phyloP scores from a whole-genome alignment of 2,329 filamentous ascomycete species.

The Ceratocystis albifundus region DNA sequence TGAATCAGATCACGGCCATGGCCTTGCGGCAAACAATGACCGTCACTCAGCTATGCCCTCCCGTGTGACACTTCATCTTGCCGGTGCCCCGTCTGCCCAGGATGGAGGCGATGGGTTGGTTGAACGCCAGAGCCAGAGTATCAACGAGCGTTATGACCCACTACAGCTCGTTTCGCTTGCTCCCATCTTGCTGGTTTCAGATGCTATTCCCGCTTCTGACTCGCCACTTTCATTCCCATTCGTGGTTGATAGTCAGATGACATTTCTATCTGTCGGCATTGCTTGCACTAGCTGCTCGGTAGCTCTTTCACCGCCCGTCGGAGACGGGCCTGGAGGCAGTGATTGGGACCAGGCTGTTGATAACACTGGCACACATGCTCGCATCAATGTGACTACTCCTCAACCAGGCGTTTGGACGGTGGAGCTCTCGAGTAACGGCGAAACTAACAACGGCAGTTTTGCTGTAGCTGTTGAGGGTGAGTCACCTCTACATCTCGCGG shows the following conservation, averaged over 20 bases:
- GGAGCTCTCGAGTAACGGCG: constrained; percentile 4
- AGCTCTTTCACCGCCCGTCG: constrained; percentile 9
- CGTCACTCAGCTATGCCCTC: not conserved
- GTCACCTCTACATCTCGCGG: constrained; percentile 19
- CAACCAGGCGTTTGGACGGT: constrained; percentile 20
- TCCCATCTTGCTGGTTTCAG: constrained; percentile 17
- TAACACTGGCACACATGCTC: constrained; percentile 19
- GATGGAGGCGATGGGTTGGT: not conserved
- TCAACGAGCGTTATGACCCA: constrained; percentile 15
- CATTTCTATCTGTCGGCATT: constrained; percentile 19
- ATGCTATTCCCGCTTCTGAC: not conserved
- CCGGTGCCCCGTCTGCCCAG: not conserved
- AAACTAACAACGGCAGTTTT: constrained; percentile 13
- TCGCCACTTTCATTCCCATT: constrained; percentile 16
- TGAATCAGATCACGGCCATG: not conserved
- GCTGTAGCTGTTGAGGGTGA: constrained; percentile 20
- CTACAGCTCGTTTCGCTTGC: constrained; percentile 17
- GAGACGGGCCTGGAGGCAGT: not conserved
- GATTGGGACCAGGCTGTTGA: constrained; percentile 22
- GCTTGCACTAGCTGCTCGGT: constrained; percentile 21
- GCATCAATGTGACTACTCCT: constrained; percentile 20
- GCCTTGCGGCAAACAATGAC: not conserved
- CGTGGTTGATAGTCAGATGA: constrained; percentile 22
- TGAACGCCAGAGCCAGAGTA: not conserved
- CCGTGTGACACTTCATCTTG: not conserved